Percentiles rank a stretch among this genome's conserved stretches.
These are phyloP conservation scores for Insectozyma bohioensis DNA, from an alignment of 1,139 yeast species.

Conservation along the genomic window DNA sequence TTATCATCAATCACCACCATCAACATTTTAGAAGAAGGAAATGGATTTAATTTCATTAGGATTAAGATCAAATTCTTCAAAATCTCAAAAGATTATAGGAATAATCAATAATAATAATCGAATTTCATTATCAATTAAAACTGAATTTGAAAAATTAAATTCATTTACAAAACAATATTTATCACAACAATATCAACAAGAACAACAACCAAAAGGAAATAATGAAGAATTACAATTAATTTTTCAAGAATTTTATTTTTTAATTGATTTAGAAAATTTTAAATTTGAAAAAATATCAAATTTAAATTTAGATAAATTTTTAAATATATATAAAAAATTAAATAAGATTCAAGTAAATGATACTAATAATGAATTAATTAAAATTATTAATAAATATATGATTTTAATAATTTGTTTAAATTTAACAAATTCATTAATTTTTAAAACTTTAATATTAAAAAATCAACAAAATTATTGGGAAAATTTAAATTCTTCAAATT, in stretches of 20 bases:
- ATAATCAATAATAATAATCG: conserved; percentile 17
- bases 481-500: conserved; percentile 23
- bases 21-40: no score
- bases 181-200: conserved; percentile 8
- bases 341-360: conserved; percentile 1
- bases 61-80: conserved; percentile 11
- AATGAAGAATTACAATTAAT: conserved; percentile 25
- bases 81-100: conserved; percentile 12
- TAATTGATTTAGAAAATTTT: conserved; percentile 26
- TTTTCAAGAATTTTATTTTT: conserved; percentile 25
- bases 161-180: conserved; percentile 14
- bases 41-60: conserved; percentile 19
- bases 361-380: conserved; percentile 10
- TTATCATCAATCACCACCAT: no score
- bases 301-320: conserved; percentile 17
- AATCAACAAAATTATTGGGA: conserved; percentile 41
- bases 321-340: conserved; percentile 13
- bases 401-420: conserved; percentile 26
- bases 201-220: conserved; percentile 18
- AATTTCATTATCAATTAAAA: conserved; percentile 13
- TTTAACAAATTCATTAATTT: conserved; percentile 35
- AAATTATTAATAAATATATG: conserved; percentile 26
- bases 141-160: conserved; percentile 13
- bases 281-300: conserved; percentile 18
- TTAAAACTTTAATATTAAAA: conserved; percentile 35